A percentile compares a stretch with the other conserved stretches of the same genome.
Conservation (phyloP, 2,329 filamentous ascomycete genomes). For the Apiospora malaysiana region DNA sequence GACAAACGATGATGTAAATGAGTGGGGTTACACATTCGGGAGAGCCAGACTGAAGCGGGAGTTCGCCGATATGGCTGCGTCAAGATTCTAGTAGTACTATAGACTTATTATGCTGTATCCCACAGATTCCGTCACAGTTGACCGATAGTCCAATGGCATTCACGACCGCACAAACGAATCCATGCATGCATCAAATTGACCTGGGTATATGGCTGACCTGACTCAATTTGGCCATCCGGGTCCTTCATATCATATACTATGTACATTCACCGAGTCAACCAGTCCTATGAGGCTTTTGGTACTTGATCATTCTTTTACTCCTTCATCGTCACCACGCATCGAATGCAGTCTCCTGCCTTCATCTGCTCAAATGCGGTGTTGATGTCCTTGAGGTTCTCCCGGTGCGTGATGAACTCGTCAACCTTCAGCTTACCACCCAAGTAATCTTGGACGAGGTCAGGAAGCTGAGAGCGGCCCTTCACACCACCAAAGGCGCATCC, state of each 20-base stretch:
- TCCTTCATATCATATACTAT: background rate
- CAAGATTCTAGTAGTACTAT: background rate
- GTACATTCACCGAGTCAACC: slow-evolving; percentile 7
- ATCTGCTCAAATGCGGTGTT: slow-evolving; percentile 92
- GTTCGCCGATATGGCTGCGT: background rate
- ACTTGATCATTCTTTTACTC: slow-evolving; percentile 19
- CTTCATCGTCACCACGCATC: slow-evolving; percentile 80
- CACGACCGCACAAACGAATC: background rate
- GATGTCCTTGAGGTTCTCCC: slow-evolving; percentile 81
- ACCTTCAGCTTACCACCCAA: slow-evolving; percentile 91
- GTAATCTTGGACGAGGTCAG: slow-evolving; percentile 87
- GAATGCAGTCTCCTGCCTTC: slow-evolving; percentile 97
- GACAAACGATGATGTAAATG: background rate
- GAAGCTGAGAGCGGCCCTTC: slow-evolving; percentile 94
- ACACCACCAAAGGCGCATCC: slow-evolving; percentile 98
- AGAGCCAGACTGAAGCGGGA: background rate
- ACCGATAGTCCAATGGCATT: background rate
- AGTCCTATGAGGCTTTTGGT: background rate
- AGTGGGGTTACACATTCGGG: background rate
- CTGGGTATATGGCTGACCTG: slow-evolving; percentile 14
- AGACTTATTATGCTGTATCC: background rate
- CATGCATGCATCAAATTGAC: background rate
- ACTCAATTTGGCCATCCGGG: slow-evolving; percentile 21
- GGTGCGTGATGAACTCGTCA: slow-evolving; percentile 98
- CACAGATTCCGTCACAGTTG: background rate